These are phyloP conservation scores for Neckera pumila DNA, from an alignment of 225 moss, liverwort and hornwort species.

Conservation along the genomic window DNA sequence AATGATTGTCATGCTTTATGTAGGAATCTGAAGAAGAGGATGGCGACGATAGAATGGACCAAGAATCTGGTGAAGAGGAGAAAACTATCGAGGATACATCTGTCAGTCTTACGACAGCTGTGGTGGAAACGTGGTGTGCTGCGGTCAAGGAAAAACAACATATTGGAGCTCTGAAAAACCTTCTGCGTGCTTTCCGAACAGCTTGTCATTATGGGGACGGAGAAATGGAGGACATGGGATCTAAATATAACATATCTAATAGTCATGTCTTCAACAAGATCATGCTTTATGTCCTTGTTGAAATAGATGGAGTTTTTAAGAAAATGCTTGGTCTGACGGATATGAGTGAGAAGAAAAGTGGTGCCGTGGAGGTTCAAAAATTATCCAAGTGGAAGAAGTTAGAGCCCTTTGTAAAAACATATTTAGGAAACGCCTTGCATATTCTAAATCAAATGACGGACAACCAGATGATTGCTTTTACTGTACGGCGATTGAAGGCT, in stretches of 20 bases:
- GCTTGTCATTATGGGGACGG: conserved; percentile 97
- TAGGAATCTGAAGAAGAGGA: conserved; percentile 46
- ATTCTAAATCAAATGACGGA: conserved; percentile 96
- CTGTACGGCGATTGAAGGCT: conserved; percentile 64
- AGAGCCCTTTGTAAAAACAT: conserved; percentile 66
- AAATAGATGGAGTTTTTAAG: conserved; percentile 70
- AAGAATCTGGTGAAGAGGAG: conserved; percentile 15
- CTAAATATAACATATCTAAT: conserved; percentile 65
- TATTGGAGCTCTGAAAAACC: conserved; percentile 54
- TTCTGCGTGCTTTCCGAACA: conserved; percentile 80
- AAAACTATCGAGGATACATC: conserved; percentile 10
- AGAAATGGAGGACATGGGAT: conserved; percentile 48
- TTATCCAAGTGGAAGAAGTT: conserved; percentile 76
- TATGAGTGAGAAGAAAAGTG: conserved; percentile 43
- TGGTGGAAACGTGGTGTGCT: conserved; percentile 78
- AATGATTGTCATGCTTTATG: neutral
- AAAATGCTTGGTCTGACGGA: conserved; percentile 46
- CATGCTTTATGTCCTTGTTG: conserved; percentile 87
- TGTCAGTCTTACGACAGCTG: conserved; percentile 49
- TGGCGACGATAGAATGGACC: conserved; percentile 34
- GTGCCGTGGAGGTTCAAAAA: conserved; percentile 55
- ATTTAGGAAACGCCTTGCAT: conserved; percentile 80
- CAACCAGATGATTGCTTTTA: conserved; percentile 88
- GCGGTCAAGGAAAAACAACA: conserved; percentile 70
- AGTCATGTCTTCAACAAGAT: conserved; percentile 97